These are phyloP conservation scores for Candida smagusa DNA, from an alignment of 1,139 yeast species.

Conservation along the genomic window DNA sequence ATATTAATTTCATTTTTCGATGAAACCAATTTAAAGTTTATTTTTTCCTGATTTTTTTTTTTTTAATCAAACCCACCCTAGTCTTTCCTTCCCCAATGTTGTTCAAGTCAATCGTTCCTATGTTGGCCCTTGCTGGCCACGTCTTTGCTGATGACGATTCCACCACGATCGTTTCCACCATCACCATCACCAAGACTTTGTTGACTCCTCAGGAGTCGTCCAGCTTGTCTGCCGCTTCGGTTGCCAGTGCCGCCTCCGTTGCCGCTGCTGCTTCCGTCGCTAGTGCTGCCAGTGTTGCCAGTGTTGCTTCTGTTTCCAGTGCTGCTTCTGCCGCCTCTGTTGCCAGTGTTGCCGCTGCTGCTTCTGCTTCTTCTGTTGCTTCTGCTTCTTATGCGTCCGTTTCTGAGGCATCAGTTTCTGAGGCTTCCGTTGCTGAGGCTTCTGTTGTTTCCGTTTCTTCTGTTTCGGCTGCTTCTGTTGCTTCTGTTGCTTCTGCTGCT, in stretches of 20 bases:
- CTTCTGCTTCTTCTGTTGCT: conserved; percentile 16
- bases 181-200: conserved; percentile 42
- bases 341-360: conserved; percentile 17
- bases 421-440: conserved; percentile 10
- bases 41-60: background rate
- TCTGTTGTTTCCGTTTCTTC: conserved; percentile 14
- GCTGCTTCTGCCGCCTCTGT: conserved; percentile 14
- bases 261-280: conserved; percentile 12
- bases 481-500: conserved; percentile 14
- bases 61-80: conserved; percentile 6
- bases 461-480: conserved; percentile 12
- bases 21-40: background rate
- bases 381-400: conserved; percentile 17
- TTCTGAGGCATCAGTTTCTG: background rate
- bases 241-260: conserved; percentile 15
- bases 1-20: background rate
- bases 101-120: conserved; percentile 23
- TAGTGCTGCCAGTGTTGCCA: conserved; percentile 16
- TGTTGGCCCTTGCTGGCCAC: conserved; percentile 24
- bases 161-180: conserved; percentile 41
- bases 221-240: conserved; percentile 20
- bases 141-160: conserved; percentile 34
- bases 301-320: conserved; percentile 13
- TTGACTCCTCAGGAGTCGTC: conserved; percentile 41
- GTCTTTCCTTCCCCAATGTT: conserved; percentile 21